These are phyloP conservation scores for Moesziomyces globuligerus DNA, from an alignment of 1,284 basidiomycete species.

Conservation along the genomic window DNA sequence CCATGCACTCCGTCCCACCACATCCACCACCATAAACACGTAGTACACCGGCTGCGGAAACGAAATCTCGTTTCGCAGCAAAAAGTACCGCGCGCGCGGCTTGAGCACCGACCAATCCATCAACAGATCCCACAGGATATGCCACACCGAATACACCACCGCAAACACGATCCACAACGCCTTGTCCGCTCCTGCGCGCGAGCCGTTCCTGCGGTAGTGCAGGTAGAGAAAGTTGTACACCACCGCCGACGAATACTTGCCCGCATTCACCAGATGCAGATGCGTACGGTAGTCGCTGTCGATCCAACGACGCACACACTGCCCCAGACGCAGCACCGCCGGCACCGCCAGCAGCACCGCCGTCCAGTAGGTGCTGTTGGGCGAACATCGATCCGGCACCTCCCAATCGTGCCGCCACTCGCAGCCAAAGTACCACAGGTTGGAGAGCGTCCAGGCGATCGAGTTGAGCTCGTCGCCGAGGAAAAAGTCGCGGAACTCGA, in stretches of 20 bases:
- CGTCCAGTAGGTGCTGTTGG: constrained; percentile 61
- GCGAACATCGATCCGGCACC: constrained; percentile 48
- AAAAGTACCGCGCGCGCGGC: constrained; percentile 72
- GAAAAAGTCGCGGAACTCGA: constrained; percentile 67
- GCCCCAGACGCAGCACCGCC: constrained; percentile 78
- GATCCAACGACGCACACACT: constrained; percentile 84
- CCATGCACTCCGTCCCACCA: constrained; percentile 83
- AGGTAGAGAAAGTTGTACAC: constrained; percentile 64
- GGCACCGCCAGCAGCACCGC: constrained; percentile 75
- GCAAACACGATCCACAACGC: constrained; percentile 71
- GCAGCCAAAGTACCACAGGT: constrained; percentile 74
- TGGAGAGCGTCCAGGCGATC: constrained; percentile 67
- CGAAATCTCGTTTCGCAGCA: constrained; percentile 78
- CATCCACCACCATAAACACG: constrained; percentile 73
- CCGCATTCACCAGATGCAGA: constrained; percentile 86
- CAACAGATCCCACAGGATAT: constrained; percentile 77
- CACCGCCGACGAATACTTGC: constrained; percentile 62
- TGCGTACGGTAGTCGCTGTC: constrained; percentile 75
- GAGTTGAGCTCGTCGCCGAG: constrained; percentile 67
- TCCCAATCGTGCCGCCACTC: constrained; percentile 71
- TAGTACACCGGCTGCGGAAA: constrained; percentile 69
- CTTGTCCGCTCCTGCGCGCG: constrained; percentile 14
- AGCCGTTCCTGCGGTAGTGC: constrained; percentile 60
- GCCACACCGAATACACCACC: constrained; percentile 77
- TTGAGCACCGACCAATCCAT: constrained; percentile 75